Evolutionary conservation across 345 rosid species (phyloP), one percentile per base, ranked within the genome.

Genomic region (Lepidium aucheri): DNA sequence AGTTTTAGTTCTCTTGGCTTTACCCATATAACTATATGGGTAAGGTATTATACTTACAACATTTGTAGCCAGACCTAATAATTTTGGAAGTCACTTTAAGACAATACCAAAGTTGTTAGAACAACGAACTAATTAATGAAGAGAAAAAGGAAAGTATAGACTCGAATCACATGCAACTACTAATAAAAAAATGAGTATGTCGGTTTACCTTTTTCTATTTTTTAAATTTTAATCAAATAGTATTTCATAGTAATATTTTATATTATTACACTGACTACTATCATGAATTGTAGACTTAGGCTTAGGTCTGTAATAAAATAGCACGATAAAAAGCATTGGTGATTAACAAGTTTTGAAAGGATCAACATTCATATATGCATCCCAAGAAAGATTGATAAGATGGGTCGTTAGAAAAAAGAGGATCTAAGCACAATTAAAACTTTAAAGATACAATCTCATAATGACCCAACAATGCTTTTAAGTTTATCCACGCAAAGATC

Each of bases 321-420:
- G 52, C 56, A 70, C 63, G 55, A 53, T 53, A 22, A 43, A 70
- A 61, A 61, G 68, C 63, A 61, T 8, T 57, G 36, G 36, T 46
- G 51, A 28, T 62, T 70, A 53, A 47, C 50, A 53, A 53, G 44
- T 53, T 10, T 8, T 10, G 36, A 24, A 53, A 70, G 43, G 16
- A 61, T 61, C 42, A 43, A 42, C 61, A 15, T 61, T 70, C 74
- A 61, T 34, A 61, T 34, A 35, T 43, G 40, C 5, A 52, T 42
- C 22, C 47, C 28, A 33, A 43, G 9, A 70, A 70, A 53, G 55
- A 53, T 70, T 70, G 74, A 70, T 24, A 70, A 62, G 63, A 62
- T 53, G 74, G 68, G 30, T 35, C 49, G 13, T 28, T 28, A 28
- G 32, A 28, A 28, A 53, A 16, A 24, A 69, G 35, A 61, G 20